phyloP scores from a whole-genome alignment of 495 filamentous ascomycete species.

The Thermothielavioides terrestris region DNA sequence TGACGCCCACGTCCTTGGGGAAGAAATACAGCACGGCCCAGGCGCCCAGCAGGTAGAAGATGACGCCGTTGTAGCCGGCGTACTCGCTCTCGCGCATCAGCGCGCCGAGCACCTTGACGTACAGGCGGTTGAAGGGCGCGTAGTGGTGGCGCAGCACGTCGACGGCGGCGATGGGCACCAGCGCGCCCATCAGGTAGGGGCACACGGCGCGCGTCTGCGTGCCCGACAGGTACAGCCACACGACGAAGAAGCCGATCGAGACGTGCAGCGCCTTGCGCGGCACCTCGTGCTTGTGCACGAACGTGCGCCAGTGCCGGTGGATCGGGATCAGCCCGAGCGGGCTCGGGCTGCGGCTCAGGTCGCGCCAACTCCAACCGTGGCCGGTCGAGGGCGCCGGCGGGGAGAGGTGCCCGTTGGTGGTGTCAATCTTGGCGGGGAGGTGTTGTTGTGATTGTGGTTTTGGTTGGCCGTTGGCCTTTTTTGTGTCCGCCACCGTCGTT shows the following conservation, averaged over 20 bases:
- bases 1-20: slow-evolving; percentile 88
- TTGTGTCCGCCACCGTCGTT: background rate
- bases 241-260: slow-evolving; percentile 88
- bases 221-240: slow-evolving; percentile 71
- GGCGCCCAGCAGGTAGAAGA: slow-evolving; percentile 88
- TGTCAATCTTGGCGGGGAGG: slow-evolving; percentile 14
- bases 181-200: slow-evolving; percentile 67
- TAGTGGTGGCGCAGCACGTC: slow-evolving; percentile 78
- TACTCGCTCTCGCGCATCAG: slow-evolving; percentile 97
- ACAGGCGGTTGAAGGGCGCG: slow-evolving; percentile 73
- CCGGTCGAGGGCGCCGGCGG: slow-evolving; percentile 44
- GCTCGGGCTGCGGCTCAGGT: slow-evolving; percentile 78
- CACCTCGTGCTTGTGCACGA: slow-evolving; percentile 71
- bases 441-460: too few relatives aligned
- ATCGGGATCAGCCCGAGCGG: slow-evolving; percentile 94
- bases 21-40: slow-evolving; percentile 79
- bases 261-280: slow-evolving; percentile 75
- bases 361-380: slow-evolving; percentile 58
- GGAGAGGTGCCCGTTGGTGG: slow-evolving; percentile 60
- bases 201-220: slow-evolving; percentile 66
- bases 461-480: too few relatives aligned
- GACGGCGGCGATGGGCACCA: slow-evolving; percentile 80
- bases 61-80: slow-evolving; percentile 85
- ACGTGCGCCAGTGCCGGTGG: slow-evolving; percentile 62
- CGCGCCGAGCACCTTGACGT: slow-evolving; percentile 74